Evolutionary conservation across 2,329 filamentous ascomycete genomes (phyloP), one percentile per base, ranked within the genome.

Genomic region (Pseudogymnoascus sp.): DNA sequence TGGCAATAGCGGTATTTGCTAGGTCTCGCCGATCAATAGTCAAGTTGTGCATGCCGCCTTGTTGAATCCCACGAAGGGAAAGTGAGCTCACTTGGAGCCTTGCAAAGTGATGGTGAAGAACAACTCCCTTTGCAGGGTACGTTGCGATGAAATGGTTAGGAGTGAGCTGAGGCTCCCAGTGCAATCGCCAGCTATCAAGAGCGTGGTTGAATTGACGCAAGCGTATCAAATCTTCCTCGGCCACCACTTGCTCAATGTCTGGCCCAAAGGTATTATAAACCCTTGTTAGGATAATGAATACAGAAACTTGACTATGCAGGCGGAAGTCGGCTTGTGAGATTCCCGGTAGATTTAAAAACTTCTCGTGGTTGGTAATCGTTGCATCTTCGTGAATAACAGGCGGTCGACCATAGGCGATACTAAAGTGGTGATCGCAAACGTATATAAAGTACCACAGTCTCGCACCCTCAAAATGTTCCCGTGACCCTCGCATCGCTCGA

Each of bases 371-470:
- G n/a, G 79, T 77, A 38, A 87, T 83, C 0, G 80, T 79, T 13
- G 77, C 74, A 63, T 84, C 79, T 65, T 86, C 84, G 59, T 80
- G 78, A 17, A 85, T 84, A 8, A 86, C 80, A 0, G 84, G 82
- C 3, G 84, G 83, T 13, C 84, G 75, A n/a, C 81, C 81, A 60
- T 87, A 87, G 0, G 85, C 79, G 59, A 88, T 86, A 60, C 82
- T 85, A 29, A 87, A 82, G 69, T 88, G 85, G 64, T 86, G 84
- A 67, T 88, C 85, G 67, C 84, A 87, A 1, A 86, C 83, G 67
- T 87, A 88, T 0, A 86, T 72, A 35, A 85, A 70, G 69, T 86
- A 87, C 83, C 84, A 87, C 5, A 88, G 73, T 42, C 84, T 76
- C 4, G 84, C 79, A 27, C 80, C 78, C 63, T 85, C 80, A 66